These are phyloP conservation scores for Spinellus fusiger DNA, from an alignment of 192 early-diverging fungal genomes.

Conservation along the genomic window DNA sequence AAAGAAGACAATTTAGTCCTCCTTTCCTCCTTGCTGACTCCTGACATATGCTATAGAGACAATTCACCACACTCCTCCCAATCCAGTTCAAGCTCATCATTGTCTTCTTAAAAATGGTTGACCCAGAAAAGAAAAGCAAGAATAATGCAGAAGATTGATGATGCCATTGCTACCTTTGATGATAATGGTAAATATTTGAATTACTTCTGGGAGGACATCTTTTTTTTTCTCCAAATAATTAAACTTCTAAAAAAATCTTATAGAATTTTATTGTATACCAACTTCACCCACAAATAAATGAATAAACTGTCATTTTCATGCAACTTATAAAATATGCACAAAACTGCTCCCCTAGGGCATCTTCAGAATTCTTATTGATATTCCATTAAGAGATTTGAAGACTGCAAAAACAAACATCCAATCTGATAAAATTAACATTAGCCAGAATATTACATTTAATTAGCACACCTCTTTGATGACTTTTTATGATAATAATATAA, in stretches of 20 bases:
- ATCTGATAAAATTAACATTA: neutral
- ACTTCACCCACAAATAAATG: neutral
- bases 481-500: too few species aligned
- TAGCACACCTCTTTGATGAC: too few species aligned
- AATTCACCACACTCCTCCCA: constrained; percentile 11
- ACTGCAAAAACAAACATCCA: neutral
- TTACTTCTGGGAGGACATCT: constrained; percentile 3
- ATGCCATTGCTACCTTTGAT: constrained; percentile 8
- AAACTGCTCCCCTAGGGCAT: neutral
- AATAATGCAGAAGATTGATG: constrained; percentile 11
- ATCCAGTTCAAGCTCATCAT: constrained; percentile 7
- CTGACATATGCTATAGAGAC: constrained; percentile 8
- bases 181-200: constrained; percentile 3
- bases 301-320: neutral
- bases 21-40: neutral
- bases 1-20: neutral
- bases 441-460: too few species aligned
- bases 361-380: neutral
- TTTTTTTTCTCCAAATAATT: constrained; percentile 6
- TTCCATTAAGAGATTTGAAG: constrained; percentile 3
- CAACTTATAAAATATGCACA: neutral
- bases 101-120: constrained; percentile 6
- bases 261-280: neutral
- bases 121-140: constrained; percentile 6
- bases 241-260: neutral